These are phyloP conservation scores for Glaciozyma antarctica DNA, from an alignment of 768 basidiomycete genomes.

Conservation along the genomic window DNA sequence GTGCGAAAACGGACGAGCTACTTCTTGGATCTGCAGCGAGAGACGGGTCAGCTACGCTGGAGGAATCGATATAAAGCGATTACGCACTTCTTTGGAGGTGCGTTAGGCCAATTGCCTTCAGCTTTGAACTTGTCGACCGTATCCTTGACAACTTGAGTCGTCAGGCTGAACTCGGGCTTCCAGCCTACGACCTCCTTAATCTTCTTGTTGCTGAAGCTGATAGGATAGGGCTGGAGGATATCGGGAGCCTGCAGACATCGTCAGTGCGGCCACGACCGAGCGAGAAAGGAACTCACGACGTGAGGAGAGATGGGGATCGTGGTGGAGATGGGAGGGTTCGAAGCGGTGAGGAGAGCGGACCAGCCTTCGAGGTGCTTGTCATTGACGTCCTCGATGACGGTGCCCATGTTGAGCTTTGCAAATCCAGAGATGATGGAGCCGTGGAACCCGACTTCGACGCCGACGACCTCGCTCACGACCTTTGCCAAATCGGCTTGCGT, in stretches of 20 bases:
- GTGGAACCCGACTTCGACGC: slow-evolving; percentile 29
- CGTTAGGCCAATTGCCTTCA: slow-evolving; percentile 31
- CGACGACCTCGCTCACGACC: slow-evolving; percentile 19
- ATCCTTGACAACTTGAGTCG: slow-evolving; percentile 5
- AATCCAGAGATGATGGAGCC: slow-evolving; percentile 24
- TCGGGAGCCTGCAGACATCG: slow-evolving; percentile 13
- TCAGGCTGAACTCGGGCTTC: slow-evolving; percentile 16
- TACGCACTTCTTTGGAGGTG: slow-evolving; percentile 1
- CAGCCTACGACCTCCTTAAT: slow-evolving; percentile 23
- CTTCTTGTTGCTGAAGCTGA: slow-evolving; percentile 11
- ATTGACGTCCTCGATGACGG: slow-evolving; percentile 30
- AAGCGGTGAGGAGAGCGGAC: slow-evolving; percentile 23
- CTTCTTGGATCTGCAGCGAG: too few species aligned
- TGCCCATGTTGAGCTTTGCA: slow-evolving; percentile 29
- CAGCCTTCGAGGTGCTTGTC: slow-evolving; percentile 30
- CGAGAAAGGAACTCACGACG: not conserved
- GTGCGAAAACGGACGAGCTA: too few species aligned
- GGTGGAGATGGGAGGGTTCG: slow-evolving; percentile 22
- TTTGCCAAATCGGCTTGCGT: slow-evolving; percentile 24
- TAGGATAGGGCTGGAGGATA: slow-evolving; percentile 26
- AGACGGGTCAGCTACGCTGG: too few species aligned
- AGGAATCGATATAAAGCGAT: too few species aligned
- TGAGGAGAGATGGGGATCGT: slow-evolving; percentile 27
- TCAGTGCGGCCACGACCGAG: not conserved
- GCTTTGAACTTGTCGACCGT: slow-evolving; percentile 23